Evolutionary conservation across 495 filamentous ascomycete genomes (phyloP).

Genomic region (Penicillium ucsense): DNA sequence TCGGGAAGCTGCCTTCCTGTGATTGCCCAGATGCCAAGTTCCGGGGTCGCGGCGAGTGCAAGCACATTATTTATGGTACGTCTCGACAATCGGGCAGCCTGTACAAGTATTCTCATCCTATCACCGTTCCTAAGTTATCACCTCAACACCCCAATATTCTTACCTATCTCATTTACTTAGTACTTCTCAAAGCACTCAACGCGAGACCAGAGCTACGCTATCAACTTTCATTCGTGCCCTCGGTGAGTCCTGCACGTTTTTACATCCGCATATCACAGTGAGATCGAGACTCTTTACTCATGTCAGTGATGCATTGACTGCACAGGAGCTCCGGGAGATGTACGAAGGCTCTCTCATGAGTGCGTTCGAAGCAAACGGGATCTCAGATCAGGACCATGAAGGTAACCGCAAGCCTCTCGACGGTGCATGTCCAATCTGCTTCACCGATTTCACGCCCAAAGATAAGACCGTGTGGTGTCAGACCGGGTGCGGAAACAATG

Average conservation of each 20-base stretch:
- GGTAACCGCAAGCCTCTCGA: slow-evolving; percentile 54
- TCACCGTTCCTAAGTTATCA: neutral
- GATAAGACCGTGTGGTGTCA: slow-evolving; percentile 59
- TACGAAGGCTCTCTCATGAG: slow-evolving; percentile 26
- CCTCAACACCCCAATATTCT: slow-evolving; percentile 6
- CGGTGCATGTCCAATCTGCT: slow-evolving; percentile 76
- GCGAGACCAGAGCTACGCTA: slow-evolving; percentile 55
- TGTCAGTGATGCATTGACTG: neutral
- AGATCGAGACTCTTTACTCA: too few relatives aligned
- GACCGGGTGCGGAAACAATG: slow-evolving; percentile 66
- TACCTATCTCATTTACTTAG: slow-evolving; percentile 21
- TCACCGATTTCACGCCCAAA: slow-evolving; percentile 50
- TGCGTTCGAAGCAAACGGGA: slow-evolving; percentile 3
- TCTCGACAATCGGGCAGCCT: neutral
- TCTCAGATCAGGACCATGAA: slow-evolving; percentile 13
- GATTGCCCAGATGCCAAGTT: slow-evolving; percentile 53
- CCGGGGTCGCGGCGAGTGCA: slow-evolving; percentile 66
- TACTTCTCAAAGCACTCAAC: slow-evolving; percentile 55
- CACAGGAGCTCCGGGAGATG: slow-evolving; percentile 49
- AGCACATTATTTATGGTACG: slow-evolving; percentile 58
- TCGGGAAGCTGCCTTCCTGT: slow-evolving; percentile 51
- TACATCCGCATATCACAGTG: neutral
- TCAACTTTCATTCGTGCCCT: slow-evolving; percentile 60
- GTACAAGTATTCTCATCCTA: neutral
- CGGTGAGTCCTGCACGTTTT: slow-evolving; percentile 19